Base-by-base conservation (phyloP, 768 basidiomycete species). In the Collybia mongolica region DNA sequence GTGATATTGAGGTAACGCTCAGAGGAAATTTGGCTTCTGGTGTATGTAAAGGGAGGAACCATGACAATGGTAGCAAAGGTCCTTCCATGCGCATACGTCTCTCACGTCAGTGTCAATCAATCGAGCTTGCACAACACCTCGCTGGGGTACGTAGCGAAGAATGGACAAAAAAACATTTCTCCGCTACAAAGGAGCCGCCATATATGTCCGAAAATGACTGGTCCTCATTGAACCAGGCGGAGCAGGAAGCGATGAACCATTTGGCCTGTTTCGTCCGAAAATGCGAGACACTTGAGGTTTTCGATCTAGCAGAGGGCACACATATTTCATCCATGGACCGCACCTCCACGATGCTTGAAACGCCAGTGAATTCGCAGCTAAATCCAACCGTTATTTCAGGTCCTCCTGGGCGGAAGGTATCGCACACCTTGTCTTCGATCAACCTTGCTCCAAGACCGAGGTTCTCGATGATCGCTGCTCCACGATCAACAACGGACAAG, bases 1-100 rank as follows among this genome's bases (percentile, higher is more conserved):
- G 68, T 5, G 80, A 83, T 46, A 63, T 81, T 29, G 81, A 82
- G 53, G 45, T 79, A 17, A 49, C 74, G 17, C 58, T 75, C 37
- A 55, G 32, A 14, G 32, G 32, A 12, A 32, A 32, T 32, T 32
- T 32, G 32, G 11, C 3, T 32, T 12, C 32, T 32, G 14, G 14
- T 32, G 11, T 3, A 11, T 3, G 32, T 9, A 32, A 32, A 32
- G 32, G 32, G 32, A 32, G 11, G 11, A 19, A 20, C 19, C 20
- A 19, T 28, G 35, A 18, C n/a, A 32, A 19, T 26, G 2, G 40
- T 28, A 50, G 38, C 36, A 40, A n/a, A 17, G 48, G 49, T n/a
- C 57, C 65, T 23, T 59, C 50, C n/a, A 60, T 75, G 55, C 71
- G 74, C 11, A 59, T 75, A 22, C 68, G 73, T 14, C 62, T 74